Base-by-base conservation (phyloP, 163 green algal genomes). In the Scenedesmus sp. region DNA sequence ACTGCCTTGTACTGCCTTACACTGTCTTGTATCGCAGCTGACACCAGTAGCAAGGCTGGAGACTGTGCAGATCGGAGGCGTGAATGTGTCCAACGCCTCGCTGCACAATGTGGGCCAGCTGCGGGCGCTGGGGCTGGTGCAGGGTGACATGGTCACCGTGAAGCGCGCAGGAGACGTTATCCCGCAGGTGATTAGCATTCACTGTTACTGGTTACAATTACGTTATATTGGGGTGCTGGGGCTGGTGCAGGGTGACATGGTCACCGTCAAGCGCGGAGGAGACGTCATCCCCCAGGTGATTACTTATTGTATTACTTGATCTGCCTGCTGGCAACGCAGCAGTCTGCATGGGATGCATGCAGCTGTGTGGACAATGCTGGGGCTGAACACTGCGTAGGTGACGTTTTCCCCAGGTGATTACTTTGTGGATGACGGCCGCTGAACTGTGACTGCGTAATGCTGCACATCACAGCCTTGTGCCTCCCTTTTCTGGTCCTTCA, bases 161-260 rank as follows among this genome's bases (percentile, higher is more conserved):
- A 82, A 92, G 52, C 92, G 94, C 54, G 91, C 92, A 2, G 93
- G 93, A 5, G 94, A 96, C 70, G 93, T 96, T 89, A 96, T 96
- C 57, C 94, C 94, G 0, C 91, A 95, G 67, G 82, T 93, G 52
- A n/a, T 57, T 26, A 76, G 34, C 16, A 9, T 16, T 18, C 16
- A 26, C 2, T 16, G 16, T 76, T 7, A 26, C 66, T 76, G 16
- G 4, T 3, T 70, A 18, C 34, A 46, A 46, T 46, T 46, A 46
- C 34, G 34, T 46, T 46, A 46, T 46, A 46, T 10, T 64, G 59
- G 34, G 64, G 57, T 46, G 20, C 34, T 92, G 56, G 82, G 59
- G 15, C 70, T 92, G n/a, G 12, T 46, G 7, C 15, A 90, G 60
- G 93, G 93, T 59, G 91, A 93, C 59, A 34, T 59, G 16, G 94